Conservation (phyloP, 1,139 yeast genomes). For the Casaregolazyma lundiana region DNA sequence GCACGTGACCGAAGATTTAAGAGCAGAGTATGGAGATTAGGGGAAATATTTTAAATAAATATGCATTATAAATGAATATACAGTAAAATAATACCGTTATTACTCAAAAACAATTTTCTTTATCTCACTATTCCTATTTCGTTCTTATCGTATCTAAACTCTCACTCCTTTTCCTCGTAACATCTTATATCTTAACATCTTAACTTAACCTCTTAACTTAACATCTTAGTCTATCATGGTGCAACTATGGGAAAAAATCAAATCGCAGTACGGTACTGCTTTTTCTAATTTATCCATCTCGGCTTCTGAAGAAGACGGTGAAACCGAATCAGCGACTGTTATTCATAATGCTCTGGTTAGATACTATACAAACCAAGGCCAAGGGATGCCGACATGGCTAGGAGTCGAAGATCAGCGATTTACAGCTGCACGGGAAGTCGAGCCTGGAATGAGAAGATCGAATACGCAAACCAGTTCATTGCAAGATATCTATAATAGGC, state of each 20-base stretch:
- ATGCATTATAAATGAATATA: too few species aligned
- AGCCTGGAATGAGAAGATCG: conserved; percentile 3
- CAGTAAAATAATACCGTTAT: too few species aligned
- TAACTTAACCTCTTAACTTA: too few species aligned
- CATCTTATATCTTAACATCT: too few species aligned
- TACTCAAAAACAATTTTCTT: too few species aligned
- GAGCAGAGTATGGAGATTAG: too few species aligned
- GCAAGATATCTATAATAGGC: conserved; percentile 28
- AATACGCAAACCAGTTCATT: conserved; percentile 18
- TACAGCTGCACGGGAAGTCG: neutral
- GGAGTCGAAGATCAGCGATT: conserved; percentile 18
- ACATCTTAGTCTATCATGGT: too few species aligned
- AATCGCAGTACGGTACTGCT: conserved; percentile 25
- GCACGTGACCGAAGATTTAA: neutral
- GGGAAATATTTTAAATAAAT: too few species aligned
- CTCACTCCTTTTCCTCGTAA: too few species aligned
- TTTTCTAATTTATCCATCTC: conserved; percentile 27
- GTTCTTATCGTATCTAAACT: too few species aligned
- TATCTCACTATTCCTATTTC: too few species aligned
- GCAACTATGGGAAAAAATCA: conserved; percentile 24
- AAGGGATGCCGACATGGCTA: conserved; percentile 28
- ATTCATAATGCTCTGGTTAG: conserved; percentile 33
- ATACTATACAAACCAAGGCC: conserved; percentile 26
- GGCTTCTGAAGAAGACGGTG: conserved; percentile 32
- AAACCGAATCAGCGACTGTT: conserved; percentile 32